A percentile compares a stretch with the other conserved stretches of the same genome.
phyloP scores from a whole-genome alignment of 2,329 filamentous ascomycete species.

The Onygena corvina region DNA sequence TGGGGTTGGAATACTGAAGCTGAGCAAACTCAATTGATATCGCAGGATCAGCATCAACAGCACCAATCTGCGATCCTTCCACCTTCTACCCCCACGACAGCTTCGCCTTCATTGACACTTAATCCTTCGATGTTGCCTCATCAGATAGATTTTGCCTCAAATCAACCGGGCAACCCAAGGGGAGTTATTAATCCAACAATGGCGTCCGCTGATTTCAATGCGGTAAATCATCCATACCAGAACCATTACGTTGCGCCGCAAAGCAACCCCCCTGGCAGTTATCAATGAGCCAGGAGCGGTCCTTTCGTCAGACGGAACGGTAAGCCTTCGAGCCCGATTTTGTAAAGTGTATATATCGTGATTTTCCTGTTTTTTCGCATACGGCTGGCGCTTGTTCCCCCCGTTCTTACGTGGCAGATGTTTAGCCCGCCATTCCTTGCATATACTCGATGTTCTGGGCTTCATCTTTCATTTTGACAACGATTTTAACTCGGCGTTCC shows the following conservation, averaged over 20 bases:
- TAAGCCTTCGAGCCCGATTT: no score
- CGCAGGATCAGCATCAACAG: constrained; percentile 25
- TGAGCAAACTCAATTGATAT: not conserved
- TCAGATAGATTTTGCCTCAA: constrained; percentile 19
- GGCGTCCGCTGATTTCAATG: constrained; percentile 59
- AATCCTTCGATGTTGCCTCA: constrained; percentile 17
- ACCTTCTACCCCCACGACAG: constrained; percentile 3
- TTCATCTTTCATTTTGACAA: no score
- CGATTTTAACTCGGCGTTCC: no score
- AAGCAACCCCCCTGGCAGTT: constrained; percentile 34
- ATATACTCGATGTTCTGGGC: no score
- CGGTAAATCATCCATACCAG: constrained; percentile 70
- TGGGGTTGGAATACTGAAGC: constrained; percentile 58
- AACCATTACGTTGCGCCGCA: constrained; percentile 63
- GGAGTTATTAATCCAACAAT: constrained; percentile 59
- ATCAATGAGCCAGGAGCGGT: constrained; percentile 18
- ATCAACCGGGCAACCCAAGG: constrained; percentile 25
- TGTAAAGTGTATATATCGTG: no score
- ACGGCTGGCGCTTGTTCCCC: no score
- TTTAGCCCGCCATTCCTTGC: no score
- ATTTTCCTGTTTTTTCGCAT: no score
- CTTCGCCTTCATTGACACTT: constrained; percentile 8
- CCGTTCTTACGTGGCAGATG: no score
- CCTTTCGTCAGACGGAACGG: not conserved
- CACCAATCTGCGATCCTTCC: not conserved